Evolutionary conservation across 805 yeast species (phyloP).

Genomic region (Pachysolen tannophilus): DNA sequence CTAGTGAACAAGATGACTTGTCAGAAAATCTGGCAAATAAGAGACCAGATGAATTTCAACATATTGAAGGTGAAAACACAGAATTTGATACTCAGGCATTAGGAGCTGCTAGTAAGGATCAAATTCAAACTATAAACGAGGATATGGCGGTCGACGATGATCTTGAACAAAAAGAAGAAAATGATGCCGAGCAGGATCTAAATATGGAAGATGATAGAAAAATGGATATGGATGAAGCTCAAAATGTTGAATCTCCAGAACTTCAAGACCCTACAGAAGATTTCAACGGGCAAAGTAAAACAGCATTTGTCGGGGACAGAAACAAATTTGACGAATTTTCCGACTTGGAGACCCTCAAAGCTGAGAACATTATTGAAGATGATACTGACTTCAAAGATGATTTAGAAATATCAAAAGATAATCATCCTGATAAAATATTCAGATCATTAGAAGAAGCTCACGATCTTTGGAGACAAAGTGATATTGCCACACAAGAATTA

Average conservation of each 20-base stretch:
- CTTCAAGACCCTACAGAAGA: slow-evolving; percentile 29
- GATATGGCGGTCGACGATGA: slow-evolving; percentile 79
- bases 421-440: slow-evolving; percentile 14
- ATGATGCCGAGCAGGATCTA: slow-evolving; percentile 22
- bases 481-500: slow-evolving; percentile 76
- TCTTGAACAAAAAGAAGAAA: slow-evolving; percentile 26
- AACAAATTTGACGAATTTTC: slow-evolving; percentile 22
- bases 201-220: slow-evolving; percentile 20
- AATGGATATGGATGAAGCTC: slow-evolving; percentile 20
- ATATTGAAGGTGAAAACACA: slow-evolving; percentile 71
- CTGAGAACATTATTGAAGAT: slow-evolving; percentile 24
- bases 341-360: slow-evolving; percentile 19
- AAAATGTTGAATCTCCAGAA: slow-evolving; percentile 14
- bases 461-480: slow-evolving; percentile 76
- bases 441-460: slow-evolving; percentile 59
- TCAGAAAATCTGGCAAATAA: slow-evolving; percentile 50
- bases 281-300: slow-evolving; percentile 39
- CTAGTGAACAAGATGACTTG: slow-evolving; percentile 38
- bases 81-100: slow-evolving; percentile 83
- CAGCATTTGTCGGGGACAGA: slow-evolving; percentile 44
- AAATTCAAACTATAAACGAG: slow-evolving; percentile 67
- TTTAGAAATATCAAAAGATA: slow-evolving; percentile 17
- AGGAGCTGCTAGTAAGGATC: slow-evolving; percentile 82
- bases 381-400: slow-evolving; percentile 13
- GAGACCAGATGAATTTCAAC: slow-evolving; percentile 81